These are phyloP conservation scores for Hypoxylon lenormandii DNA, from an alignment of 495 filamentous ascomycete species.

Conservation along the genomic window DNA sequence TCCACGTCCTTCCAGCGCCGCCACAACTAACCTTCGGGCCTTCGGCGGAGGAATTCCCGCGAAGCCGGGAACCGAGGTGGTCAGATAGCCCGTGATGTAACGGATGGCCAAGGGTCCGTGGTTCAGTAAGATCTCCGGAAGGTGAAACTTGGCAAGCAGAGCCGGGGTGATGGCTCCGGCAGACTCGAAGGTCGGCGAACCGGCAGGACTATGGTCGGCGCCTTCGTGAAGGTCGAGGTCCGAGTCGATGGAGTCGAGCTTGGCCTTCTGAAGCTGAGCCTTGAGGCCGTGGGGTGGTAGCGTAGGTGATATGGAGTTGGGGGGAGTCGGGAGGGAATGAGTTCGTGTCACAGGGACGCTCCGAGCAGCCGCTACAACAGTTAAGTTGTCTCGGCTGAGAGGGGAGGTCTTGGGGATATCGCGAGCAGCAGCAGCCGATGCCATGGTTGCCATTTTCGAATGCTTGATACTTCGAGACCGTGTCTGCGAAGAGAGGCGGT, in stretches of 20 bases:
- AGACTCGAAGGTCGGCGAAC: conserved; percentile 72
- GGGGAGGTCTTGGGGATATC: conserved; percentile 76
- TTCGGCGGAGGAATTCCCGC: conserved; percentile 90
- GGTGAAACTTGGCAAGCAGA: conserved; percentile 89
- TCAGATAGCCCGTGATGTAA: conserved; percentile 91
- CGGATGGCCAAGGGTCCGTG: conserved; percentile 94
- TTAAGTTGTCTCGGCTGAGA: conserved; percentile 69
- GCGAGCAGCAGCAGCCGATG: conserved; percentile 68
- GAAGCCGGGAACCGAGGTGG: conserved; percentile 92
- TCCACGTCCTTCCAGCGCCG: conserved; percentile 81
- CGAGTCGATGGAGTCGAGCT: conserved; percentile 79
- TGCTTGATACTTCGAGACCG: conserved; percentile 62
- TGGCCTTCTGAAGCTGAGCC: conserved; percentile 68
- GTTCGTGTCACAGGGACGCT: conserved; percentile 67
- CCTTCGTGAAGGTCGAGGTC: conserved; percentile 87
- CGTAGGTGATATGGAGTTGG: conserved; percentile 93
- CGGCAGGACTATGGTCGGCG: conserved; percentile 66
- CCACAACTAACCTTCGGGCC: conserved; percentile 87
- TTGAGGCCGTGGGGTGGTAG: conserved; percentile 84
- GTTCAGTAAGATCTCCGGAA: conserved; percentile 87
- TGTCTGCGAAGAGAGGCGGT: conserved; percentile 54
- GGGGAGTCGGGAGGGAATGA: conserved; percentile 85
- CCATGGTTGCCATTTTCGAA: conserved; percentile 71
- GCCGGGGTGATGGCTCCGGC: conserved; percentile 84
- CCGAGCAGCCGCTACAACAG: conserved; percentile 68